Base-by-base conservation (phyloP, 805 yeast species). In the Pichia heedii region DNA sequence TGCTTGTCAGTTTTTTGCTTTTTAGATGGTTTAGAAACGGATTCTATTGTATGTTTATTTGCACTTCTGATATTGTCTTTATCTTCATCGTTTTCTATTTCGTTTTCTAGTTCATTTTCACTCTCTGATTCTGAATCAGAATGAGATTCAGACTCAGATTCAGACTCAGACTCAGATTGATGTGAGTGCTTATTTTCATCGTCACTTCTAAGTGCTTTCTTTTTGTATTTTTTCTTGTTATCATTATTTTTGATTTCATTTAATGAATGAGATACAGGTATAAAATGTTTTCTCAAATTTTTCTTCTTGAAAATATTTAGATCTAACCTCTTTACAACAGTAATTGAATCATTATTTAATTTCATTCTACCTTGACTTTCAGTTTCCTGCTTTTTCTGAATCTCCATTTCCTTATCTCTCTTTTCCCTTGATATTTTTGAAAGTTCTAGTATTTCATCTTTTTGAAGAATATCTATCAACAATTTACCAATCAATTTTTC, bases 401-500 rank as follows among this genome's bases (percentile, higher is more conserved):
- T 48, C 20, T 53, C 50, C 22, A 45, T 43, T 22, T 50, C 51
- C 41, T 53, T 54, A 20, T 49, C 41, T 21, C 40, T 40, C 40
- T 54, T 55, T 18, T 49, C 41, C 18, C 39, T 38, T 21, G 46
- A 48, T 32, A 57, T 58, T 34, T 47, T 51, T 40, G 62, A 61
- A 20, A 51, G 47, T 40, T 61, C 51, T 41, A 66, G 45, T 21
- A 65, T 56, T 3, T 70, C 73, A 1, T 73, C 74, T 33, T 78
- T 79, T 44, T 75, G 72, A 50, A 87, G 66, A 18, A 73, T 61
- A 26, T 79, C 79, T 42, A 83, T 67, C 16, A 87, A 74, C 2
- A 71, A 68, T 0, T 93, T 86, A 0, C 84, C 88, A 21, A 85
- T 72, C 4, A 84, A 63, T 47, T 86, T 74, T 54, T 79, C 90